Conservation (phyloP, 345 rosid species). For the Brassica nigra region DNA sequence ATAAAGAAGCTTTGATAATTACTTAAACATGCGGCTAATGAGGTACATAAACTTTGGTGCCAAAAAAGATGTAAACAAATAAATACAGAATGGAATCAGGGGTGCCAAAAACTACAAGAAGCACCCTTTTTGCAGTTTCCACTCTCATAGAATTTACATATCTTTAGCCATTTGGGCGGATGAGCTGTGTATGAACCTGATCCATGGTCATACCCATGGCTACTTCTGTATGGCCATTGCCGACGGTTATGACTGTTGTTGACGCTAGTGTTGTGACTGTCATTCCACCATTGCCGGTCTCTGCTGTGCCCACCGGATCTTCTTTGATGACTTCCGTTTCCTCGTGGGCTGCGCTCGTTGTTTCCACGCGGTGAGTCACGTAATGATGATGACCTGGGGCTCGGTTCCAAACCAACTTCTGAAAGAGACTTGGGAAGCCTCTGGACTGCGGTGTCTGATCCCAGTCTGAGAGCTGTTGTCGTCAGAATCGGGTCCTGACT, state of each 20-base stretch:
- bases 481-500: background rate
- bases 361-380: background rate
- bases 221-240: background rate
- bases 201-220: background rate
- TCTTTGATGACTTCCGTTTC: background rate
- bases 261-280: background rate
- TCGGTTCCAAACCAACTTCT: background rate
- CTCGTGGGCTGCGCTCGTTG: background rate
- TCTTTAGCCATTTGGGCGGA: background rate
- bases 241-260: background rate
- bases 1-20: too few species aligned
- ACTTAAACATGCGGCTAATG: too few species aligned
- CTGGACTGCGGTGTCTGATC: background rate
- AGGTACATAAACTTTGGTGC: too few species aligned
- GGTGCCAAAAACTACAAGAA: conserved; percentile 1
- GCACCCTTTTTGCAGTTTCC: conserved; percentile 1
- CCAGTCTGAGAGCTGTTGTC: background rate
- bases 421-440: background rate
- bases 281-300: background rate
- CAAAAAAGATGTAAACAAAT: too few species aligned
- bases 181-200: conserved; percentile 1
- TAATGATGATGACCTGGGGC: background rate
- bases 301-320: background rate
- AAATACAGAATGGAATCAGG: background rate
- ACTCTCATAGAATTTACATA: background rate